Conservation (phyloP, 2,329 filamentous ascomycete genomes). For the Penicillium oxalicum region DNA sequence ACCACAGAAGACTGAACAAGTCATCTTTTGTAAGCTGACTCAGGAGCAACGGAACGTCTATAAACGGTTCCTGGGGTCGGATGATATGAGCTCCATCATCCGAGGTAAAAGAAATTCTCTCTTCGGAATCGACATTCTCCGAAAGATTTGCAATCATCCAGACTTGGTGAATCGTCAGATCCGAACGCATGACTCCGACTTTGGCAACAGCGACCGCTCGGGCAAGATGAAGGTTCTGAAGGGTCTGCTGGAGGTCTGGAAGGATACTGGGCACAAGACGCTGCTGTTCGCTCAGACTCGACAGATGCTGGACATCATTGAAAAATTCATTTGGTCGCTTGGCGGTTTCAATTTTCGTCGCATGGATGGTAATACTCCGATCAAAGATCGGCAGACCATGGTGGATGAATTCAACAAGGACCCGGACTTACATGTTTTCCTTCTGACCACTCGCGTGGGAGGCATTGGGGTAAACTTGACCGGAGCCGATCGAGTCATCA, state of each 20-base stretch:
- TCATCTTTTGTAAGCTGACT: constrained; percentile 91
- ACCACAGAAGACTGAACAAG: constrained; percentile 92
- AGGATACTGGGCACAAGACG: constrained; percentile 85
- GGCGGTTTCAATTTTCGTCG: constrained; percentile 70
- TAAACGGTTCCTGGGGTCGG: constrained; percentile 70
- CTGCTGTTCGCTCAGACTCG: constrained; percentile 87
- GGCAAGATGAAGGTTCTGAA: constrained; percentile 96
- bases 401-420: constrained; percentile 90
- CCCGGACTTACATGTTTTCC: constrained; percentile 73
- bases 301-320: constrained; percentile 92
- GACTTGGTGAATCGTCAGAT: constrained; percentile 70
- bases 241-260: constrained; percentile 81
- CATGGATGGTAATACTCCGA: constrained; percentile 89
- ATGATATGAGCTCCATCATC: constrained; percentile 79
- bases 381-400: constrained; percentile 79
- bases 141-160: constrained; percentile 97
- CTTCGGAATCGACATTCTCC: constrained; percentile 82
- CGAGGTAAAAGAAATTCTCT: constrained; percentile 70
- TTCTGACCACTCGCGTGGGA: constrained; percentile 92
- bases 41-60: constrained; percentile 73
- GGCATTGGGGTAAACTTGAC: constrained; percentile 92
- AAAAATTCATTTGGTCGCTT: constrained; percentile 66
- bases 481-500: constrained; percentile 91
- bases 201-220: constrained; percentile 71
- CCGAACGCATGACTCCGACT: constrained; percentile 56